A percentile compares a stretch with the other conserved stretches of the same genome.
Evolutionary conservation across 345 rosid genomes (phyloP).

Genomic region (Erodium maritimum): DNA sequence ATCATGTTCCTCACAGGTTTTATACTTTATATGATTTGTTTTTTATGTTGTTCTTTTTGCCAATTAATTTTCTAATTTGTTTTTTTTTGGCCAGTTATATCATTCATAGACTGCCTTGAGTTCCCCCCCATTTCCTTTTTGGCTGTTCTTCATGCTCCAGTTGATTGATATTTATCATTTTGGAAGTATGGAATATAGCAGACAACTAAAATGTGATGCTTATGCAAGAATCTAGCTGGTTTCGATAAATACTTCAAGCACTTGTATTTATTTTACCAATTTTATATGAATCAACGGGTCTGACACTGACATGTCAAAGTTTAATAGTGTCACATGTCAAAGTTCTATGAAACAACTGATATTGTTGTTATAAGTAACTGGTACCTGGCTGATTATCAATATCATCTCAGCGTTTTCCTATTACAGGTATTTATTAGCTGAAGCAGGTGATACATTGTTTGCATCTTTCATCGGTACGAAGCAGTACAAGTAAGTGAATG

Average conservation of each 20-base stretch:
- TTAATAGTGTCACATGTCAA: not conserved
- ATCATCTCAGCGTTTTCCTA: not conserved
- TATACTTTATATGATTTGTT: not conserved
- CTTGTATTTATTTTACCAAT: not conserved
- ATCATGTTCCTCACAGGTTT: slow-evolving; percentile 90
- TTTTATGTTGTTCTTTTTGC: not conserved
- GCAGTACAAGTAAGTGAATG: slow-evolving; percentile 68
- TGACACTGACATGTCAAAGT: not conserved
- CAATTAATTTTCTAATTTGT: not conserved
- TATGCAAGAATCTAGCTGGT: not conserved
- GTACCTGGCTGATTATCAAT: slow-evolving; percentile 1
- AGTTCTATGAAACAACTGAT: not conserved
- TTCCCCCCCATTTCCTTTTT: too few species aligned
- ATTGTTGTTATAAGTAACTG: not conserved
- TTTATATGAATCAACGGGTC: not conserved
- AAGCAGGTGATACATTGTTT: slow-evolving; percentile 90
- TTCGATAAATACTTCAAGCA: not conserved
- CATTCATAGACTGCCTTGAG: not conserved
- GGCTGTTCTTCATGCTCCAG: not conserved
- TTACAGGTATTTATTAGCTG: slow-evolving; percentile 77
- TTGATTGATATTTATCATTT: not conserved
- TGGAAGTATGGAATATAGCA: not conserved
- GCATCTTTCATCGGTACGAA: slow-evolving; percentile 94
- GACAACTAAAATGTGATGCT: too few species aligned
- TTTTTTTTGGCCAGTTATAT: not conserved